A percentile compares a stretch with the other conserved stretches of the same genome.
phyloP scores from a whole-genome alignment of 306 rosid genomes.

The Erythrophleum fordii region DNA sequence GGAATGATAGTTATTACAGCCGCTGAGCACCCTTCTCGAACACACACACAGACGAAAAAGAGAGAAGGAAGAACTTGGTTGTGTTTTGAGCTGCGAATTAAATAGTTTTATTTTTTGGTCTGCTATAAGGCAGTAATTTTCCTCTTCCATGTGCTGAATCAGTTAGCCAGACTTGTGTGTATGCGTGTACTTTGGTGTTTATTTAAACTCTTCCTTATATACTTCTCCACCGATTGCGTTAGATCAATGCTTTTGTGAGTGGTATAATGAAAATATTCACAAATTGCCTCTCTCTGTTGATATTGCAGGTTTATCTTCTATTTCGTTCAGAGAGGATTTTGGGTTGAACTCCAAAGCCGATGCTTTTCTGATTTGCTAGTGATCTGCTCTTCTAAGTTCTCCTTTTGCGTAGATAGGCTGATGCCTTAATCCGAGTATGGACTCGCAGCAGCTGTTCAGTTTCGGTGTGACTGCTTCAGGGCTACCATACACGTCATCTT shows the following conservation, averaged over 20 bases:
- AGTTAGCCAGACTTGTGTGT: not conserved
- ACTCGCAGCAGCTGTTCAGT: slow-evolving; percentile 67
- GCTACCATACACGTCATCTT: slow-evolving; percentile 59
- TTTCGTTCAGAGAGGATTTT: slow-evolving; percentile 20
- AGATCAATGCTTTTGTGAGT: not conserved
- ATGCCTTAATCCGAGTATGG: slow-evolving; percentile 71
- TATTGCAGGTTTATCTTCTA: slow-evolving; percentile 49
- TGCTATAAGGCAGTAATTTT: not conserved
- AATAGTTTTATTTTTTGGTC: not conserved
- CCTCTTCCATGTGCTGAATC: not conserved
- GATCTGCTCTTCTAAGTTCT: not conserved
- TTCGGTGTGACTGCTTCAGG: slow-evolving; percentile 60
- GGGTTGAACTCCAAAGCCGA: slow-evolving; percentile 17
- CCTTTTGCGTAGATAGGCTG: slow-evolving; percentile 32
- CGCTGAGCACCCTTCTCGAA: not conserved
- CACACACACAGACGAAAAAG: not conserved
- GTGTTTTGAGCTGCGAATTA: slow-evolving; percentile 1
- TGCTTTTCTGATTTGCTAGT: slow-evolving; percentile 31
- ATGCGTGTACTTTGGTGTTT: not conserved
- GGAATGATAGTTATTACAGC: not conserved
- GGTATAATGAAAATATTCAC: slow-evolving; percentile 4
- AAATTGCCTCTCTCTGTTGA: slow-evolving; percentile 28
- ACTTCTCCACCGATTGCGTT: not conserved
- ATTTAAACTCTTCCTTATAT: not conserved
- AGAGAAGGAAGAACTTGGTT: not conserved